These are phyloP conservation scores for Porcisia deanei DNA, from an alignment of 208 protist genomes.

Conservation along the genomic window DNA sequence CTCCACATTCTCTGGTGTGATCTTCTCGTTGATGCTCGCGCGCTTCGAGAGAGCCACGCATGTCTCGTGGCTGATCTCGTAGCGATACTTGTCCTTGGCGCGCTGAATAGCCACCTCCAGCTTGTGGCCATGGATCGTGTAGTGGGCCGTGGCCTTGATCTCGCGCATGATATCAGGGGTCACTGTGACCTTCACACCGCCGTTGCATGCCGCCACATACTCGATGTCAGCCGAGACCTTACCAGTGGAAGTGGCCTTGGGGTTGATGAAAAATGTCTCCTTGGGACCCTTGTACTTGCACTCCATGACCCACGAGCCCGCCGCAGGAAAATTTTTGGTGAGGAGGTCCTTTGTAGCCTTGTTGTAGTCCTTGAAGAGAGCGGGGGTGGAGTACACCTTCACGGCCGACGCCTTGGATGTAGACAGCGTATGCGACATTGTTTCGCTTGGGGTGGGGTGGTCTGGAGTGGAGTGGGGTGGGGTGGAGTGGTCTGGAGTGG, in stretches of 20 bases:
- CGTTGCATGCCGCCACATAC: constrained; percentile 52
- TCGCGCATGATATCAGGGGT: constrained; percentile 34
- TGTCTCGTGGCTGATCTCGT: constrained; percentile 53
- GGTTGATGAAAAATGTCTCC: constrained; percentile 67
- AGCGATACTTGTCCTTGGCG: constrained; percentile 41
- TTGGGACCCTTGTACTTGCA: constrained; percentile 74
- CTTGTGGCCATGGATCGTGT: constrained; percentile 59
- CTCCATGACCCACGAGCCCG: constrained; percentile 69
- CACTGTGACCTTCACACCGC: constrained; percentile 53
- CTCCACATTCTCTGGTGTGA: constrained; percentile 54
- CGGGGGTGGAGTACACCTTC: constrained; percentile 25
- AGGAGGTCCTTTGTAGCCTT: constrained; percentile 81
- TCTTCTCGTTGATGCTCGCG: constrained; percentile 69
- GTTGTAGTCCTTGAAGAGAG: constrained; percentile 81
- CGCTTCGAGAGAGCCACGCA: constrained; percentile 37
- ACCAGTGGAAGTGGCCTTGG: constrained; percentile 34
- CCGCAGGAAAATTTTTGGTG: constrained; percentile 60
- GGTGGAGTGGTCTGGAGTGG: not conserved
- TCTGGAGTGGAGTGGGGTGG: not conserved
- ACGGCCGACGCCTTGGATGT: not conserved
- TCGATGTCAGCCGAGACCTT: constrained; percentile 65
- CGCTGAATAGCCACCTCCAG: constrained; percentile 46
- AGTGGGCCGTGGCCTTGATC: constrained; percentile 47
- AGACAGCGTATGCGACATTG: constrained; percentile 8
- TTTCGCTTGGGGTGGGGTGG: not conserved